Evolutionary conservation across 2,329 filamentous ascomycete species (phyloP), one percentile per base, ranked within the genome.

Genomic region (Pseudocercospora eumusae): DNA sequence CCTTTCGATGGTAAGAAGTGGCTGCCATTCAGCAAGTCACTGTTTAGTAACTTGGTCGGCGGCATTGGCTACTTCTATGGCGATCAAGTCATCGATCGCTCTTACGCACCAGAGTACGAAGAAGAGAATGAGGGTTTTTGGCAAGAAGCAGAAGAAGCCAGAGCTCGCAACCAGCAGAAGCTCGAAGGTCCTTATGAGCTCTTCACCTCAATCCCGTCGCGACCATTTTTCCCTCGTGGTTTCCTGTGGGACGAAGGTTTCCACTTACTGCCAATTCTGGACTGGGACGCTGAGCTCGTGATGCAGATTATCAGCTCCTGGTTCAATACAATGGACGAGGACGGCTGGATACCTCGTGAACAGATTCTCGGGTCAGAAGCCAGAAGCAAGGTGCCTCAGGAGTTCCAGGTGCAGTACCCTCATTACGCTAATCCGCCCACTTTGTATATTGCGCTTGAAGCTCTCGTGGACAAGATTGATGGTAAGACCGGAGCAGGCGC

Each of bases 221-320:
- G 95, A 4, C 91, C 95, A 0, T 99, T 99, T 81, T 99, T 99
- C 78, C 95, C 95, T 1, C 85, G 95, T 64, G 95, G 95, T 0
- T 99, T 99, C 75, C 82, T 98, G 3, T 99, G 95, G 95, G 95
- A 99, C 71, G 95, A 99, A 76, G 95, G 95, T 0, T 99, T 98
- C 78, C 95, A 99, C 73, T 81, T 99, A 36, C 81, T 96, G 53
- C 93, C 93, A 1, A 88, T 99, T 58, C 84, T 92, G 20, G 93
- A 99, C 68, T 99, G 93, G 90, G 95, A 99, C 74, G 86, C 92
- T 57, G 93, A 97, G 72, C 83, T 98, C 56, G 88, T 91, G 0
- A 81, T 88, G 55, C 92, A 97, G 66, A 92, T 99, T 67, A 85
- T 98, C 65, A 91, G 89, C 78, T 96, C 91, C 77, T 99, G 95